Conservation (phyloP, 306 rosid species). For the Clitoria ternatea region DNA sequence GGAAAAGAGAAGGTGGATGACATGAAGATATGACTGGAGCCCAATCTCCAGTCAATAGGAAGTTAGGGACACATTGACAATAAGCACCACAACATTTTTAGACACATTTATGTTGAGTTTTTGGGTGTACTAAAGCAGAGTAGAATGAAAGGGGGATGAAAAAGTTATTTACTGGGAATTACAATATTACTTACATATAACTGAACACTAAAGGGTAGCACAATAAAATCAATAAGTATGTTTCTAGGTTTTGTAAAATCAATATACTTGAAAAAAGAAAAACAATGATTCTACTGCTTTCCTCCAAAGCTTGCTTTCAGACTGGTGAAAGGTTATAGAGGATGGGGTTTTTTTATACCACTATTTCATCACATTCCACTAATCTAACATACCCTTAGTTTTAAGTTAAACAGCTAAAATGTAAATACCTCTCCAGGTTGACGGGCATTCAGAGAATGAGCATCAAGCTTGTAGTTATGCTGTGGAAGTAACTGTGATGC, state of each 20-base stretch:
- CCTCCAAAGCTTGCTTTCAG: background rate
- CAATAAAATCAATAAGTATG: conserved; percentile 7
- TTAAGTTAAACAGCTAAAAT: conserved; percentile 18
- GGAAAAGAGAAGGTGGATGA: background rate
- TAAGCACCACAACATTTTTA: background rate
- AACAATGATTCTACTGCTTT: background rate
- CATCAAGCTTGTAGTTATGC: conserved; percentile 98
- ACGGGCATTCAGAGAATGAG: conserved; percentile 74
- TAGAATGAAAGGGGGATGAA: conserved; percentile 7
- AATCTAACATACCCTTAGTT: background rate
- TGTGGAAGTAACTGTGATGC: conserved; percentile 84
- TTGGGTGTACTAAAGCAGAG: background rate
- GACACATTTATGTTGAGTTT: background rate
- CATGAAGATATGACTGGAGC: background rate
- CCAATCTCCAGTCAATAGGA: background rate
- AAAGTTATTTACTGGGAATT: conserved; percentile 8
- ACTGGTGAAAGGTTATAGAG: background rate
- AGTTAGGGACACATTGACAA: background rate
- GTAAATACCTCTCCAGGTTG: conserved; percentile 86
- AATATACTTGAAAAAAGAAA: background rate
- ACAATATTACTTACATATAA: background rate
- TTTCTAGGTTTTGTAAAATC: background rate
- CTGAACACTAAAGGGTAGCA: background rate
- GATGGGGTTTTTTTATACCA: background rate
- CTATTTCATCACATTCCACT: conserved; percentile 5